Base-by-base conservation (phyloP, 192 early-diverging fungal genomes). In the Dissophora globulifera region DNA sequence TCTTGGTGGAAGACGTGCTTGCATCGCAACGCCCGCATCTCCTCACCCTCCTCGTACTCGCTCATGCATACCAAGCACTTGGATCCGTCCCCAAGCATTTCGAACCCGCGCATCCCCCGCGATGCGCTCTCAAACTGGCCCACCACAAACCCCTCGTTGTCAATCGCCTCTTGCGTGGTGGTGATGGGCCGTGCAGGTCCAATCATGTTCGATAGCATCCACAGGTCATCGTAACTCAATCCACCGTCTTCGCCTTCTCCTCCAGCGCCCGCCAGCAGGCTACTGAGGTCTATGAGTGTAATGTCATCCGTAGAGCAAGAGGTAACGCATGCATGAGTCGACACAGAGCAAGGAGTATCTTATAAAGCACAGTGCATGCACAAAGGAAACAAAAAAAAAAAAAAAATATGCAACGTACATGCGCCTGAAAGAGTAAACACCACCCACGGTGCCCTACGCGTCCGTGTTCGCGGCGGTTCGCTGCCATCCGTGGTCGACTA, bases 1-100 rank as follows among this genome's bases (percentile, higher is more conserved):
- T 86, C 82, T 22, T 67, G 65, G 53, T 86, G 84, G 43, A 86
- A 86, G 16, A 78, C 82, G 35, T 86, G 84, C n/a, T 58, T 69
- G 66, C 84, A 86, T 17, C 78, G 78, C 12, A 86, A 59, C 17
- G 83, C 69, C 23, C 84, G 74, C 48, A 86, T 55, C 29, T 78
- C 63, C 43, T 86, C 80, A 23, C 72, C 69, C 22, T 78, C 56
- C 16, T 62, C 68, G 51, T 82, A 86, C 8, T 86, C 82, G 53
- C 79, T 72, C 43, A 86, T 71, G 46, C 84, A 86, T 16, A 86
- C 80, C 27, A 82, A 70, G 48, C 84, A 86, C 27, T 69, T 62
- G 33, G 67, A 57, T 20, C 67, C 67, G 60, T 79, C 68, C 0
- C 76, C 76, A 20, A 79, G 57, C 31, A 56, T 62, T 6, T 22